These are phyloP conservation scores for Chaetothyriales sp. DNA, from an alignment of 2,329 filamentous ascomycete species.

Conservation along the genomic window DNA sequence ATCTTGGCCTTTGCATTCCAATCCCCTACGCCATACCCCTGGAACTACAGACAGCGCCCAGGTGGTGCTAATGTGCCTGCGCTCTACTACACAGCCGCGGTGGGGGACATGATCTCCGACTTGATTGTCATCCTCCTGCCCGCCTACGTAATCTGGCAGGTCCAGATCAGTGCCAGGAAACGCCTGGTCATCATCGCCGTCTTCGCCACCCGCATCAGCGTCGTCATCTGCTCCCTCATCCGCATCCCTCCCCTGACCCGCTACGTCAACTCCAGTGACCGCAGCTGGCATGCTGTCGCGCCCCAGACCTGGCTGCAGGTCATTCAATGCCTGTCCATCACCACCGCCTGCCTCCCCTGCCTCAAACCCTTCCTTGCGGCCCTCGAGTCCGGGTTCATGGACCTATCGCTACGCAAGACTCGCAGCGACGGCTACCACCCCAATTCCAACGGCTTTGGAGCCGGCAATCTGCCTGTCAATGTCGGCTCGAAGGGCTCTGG, in stretches of 20 bases:
- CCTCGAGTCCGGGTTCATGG: neutral
- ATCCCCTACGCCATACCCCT: slow-evolving; percentile 6
- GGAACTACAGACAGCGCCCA: slow-evolving; percentile 2
- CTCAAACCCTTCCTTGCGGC: slow-evolving; percentile 1
- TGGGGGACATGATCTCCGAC: slow-evolving; percentile 2
- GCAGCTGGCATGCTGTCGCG: slow-evolving; percentile 8
- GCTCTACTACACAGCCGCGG: slow-evolving; percentile 2
- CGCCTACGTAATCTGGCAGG: slow-evolving; percentile 1
- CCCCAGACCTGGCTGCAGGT: slow-evolving; percentile 11
- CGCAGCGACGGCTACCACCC: too few species aligned
- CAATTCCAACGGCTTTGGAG: too few species aligned
- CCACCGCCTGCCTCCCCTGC: slow-evolving; percentile 11
- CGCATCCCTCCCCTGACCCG: neutral
- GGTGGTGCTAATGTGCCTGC: slow-evolving; percentile 1
- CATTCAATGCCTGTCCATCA: slow-evolving; percentile 10
- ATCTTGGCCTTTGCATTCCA: slow-evolving; percentile 14
- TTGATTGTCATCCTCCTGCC: slow-evolving; percentile 1
- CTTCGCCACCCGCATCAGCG: neutral
- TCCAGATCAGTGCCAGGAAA: neutral
- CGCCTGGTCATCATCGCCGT: slow-evolving; percentile 1
- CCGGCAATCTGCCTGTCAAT: too few species aligned
- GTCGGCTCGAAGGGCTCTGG: too few species aligned
- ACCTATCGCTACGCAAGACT: neutral
- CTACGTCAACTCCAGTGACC: slow-evolving; percentile 6
- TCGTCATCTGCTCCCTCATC: slow-evolving; percentile 2